phyloP scores from a whole-genome alignment of 495 filamentous ascomycete genomes.

The Hyaloscypha hepaticicola region DNA sequence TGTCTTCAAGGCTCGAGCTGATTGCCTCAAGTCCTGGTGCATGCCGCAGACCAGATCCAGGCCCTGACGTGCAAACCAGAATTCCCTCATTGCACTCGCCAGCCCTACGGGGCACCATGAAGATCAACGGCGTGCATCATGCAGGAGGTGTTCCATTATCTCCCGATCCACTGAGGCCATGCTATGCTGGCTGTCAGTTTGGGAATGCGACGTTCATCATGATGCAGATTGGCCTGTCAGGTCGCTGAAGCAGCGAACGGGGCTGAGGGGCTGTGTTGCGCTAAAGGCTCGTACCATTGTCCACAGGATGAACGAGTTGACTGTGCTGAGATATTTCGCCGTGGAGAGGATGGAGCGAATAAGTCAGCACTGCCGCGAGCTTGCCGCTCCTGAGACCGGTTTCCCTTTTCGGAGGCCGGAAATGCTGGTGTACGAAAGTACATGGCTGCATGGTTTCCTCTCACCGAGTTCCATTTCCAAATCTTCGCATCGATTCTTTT shows the following conservation, averaged over 20 bases:
- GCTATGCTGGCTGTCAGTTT: not conserved
- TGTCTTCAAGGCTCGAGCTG: not conserved
- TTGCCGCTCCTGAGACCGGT: not conserved
- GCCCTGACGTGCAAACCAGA: not conserved
- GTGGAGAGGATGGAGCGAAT: not conserved
- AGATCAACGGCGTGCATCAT: not conserved
- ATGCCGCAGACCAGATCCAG: not conserved
- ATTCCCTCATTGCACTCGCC: conserved; percentile 8
- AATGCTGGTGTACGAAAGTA: not conserved
- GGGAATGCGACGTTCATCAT: not conserved
- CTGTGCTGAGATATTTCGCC: not conserved
- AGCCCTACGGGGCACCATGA: conserved; percentile 2
- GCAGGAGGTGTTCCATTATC: conserved; percentile 1
- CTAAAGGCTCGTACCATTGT: not conserved
- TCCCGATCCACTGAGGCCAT: conserved; percentile 2
- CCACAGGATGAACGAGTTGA: not conserved
- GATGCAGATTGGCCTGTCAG: not conserved
- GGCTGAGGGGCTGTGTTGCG: not conserved
- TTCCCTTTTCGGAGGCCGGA: not conserved
- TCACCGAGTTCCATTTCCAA: not conserved
- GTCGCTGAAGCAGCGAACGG: not conserved
- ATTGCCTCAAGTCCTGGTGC: not conserved
- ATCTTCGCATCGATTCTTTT: not conserved
- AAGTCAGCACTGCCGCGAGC: not conserved
- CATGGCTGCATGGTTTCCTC: not conserved